Conservation (phyloP, 2,329 filamentous ascomycete species). For the Nigrograna mackinnonii region DNA sequence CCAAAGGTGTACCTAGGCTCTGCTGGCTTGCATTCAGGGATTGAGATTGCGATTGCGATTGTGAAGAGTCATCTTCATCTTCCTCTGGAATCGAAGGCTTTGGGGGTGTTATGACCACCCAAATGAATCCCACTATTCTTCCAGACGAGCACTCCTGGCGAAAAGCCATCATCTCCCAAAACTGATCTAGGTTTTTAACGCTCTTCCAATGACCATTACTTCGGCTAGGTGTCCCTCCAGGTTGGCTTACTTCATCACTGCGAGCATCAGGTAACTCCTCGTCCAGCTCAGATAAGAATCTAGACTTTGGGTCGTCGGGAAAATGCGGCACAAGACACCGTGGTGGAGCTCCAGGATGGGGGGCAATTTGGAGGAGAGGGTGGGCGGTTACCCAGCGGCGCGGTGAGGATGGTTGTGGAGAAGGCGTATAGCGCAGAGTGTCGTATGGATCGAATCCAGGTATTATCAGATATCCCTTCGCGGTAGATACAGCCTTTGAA, state of each 20-base stretch:
- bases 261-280: constrained; percentile 70
- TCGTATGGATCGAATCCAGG: constrained; percentile 86
- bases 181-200: constrained; percentile 81
- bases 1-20: constrained; percentile 3
- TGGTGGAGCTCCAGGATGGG: constrained; percentile 69
- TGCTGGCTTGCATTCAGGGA: constrained; percentile 21
- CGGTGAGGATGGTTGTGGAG: constrained; percentile 40
- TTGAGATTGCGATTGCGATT: constrained; percentile 19
- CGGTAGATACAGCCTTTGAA: constrained; percentile 35
- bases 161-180: constrained; percentile 99
- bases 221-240: constrained; percentile 47
- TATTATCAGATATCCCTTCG: constrained; percentile 82
- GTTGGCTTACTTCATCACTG: constrained; percentile 32
- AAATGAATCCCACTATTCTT: constrained; percentile 89
- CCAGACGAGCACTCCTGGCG: constrained; percentile 95
- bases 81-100: constrained; percentile 37
- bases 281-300: constrained; percentile 87
- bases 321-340: constrained; percentile 87
- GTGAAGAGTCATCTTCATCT: constrained; percentile 28
- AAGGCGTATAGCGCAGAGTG: constrained; percentile 76
- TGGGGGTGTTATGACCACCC: constrained; percentile 79
- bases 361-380: constrained; percentile 74
- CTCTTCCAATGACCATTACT: constrained; percentile 78
- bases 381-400: constrained; percentile 63
- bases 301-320: constrained; percentile 92